Conservation (phyloP, 2,329 filamentous ascomycete species). For the Penicillium expansum region DNA sequence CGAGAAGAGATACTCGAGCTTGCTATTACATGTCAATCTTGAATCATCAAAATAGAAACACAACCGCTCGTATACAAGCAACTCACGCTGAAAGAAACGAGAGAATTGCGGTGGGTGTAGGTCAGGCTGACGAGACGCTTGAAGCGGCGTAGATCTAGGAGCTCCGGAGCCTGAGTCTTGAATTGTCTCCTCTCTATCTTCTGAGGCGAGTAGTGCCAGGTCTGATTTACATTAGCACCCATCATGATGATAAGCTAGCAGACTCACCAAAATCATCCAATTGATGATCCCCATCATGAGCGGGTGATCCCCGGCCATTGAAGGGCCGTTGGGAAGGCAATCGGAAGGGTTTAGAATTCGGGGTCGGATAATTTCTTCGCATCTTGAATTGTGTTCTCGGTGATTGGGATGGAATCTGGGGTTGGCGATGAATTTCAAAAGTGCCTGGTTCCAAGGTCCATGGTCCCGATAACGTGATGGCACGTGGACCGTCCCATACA, state of each 20-base stretch:
- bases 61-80: not conserved
- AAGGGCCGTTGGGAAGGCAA: slow-evolving; percentile 5
- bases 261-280: slow-evolving; percentile 52
- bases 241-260: not conserved
- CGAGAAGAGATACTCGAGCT: slow-evolving; percentile 21
- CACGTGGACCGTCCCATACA: slow-evolving; percentile 1
- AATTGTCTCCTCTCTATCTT: slow-evolving; percentile 12
- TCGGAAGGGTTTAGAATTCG: slow-evolving; percentile 8
- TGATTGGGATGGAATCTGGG: not conserved
- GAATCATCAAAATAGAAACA: not conserved
- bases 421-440: not conserved
- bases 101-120: slow-evolving; percentile 20
- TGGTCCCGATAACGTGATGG: slow-evolving; percentile 6
- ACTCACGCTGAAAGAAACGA: slow-evolving; percentile 33
- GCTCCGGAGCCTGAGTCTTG: not conserved
- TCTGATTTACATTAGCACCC: slow-evolving; percentile 25
- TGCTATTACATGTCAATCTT: slow-evolving; percentile 13
- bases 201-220: slow-evolving; percentile 38
- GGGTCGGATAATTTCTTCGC: slow-evolving; percentile 12
- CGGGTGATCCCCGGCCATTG: not conserved
- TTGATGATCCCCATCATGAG: slow-evolving; percentile 27
- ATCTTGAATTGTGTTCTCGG: slow-evolving; percentile 11
- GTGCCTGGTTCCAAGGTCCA: not conserved
- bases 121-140: not conserved
- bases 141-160: not conserved